phyloP scores from a whole-genome alignment of 2,329 filamentous ascomycete species.

The Colletotrichum graminicola region DNA sequence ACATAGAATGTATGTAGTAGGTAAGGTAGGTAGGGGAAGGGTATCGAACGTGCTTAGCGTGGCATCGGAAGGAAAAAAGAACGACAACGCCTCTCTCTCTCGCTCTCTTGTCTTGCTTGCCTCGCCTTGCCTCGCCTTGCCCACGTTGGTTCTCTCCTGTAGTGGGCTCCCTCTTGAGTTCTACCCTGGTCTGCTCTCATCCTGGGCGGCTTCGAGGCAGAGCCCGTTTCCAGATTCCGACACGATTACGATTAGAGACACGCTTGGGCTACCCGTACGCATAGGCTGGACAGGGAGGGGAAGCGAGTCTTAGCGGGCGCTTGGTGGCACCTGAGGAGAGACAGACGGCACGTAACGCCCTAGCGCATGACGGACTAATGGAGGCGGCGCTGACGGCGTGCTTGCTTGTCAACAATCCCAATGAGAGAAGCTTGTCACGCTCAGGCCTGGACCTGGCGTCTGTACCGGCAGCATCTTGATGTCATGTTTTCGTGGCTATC shows the following conservation, averaged over 20 bases:
- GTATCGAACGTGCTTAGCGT: neutral
- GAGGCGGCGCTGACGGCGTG: slow-evolving; percentile 19
- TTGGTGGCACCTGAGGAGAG: slow-evolving; percentile 26
- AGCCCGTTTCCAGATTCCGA: slow-evolving; percentile 21
- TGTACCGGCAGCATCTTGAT: slow-evolving; percentile 2
- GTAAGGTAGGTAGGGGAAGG: neutral
- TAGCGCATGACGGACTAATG: slow-evolving; percentile 30
- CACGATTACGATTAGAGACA: slow-evolving; percentile 28
- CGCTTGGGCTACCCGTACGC: slow-evolving; percentile 18
- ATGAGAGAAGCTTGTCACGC: neutral
- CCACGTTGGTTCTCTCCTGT: slow-evolving; percentile 3
- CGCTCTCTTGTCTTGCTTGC: neutral
- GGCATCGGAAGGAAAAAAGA: slow-evolving; percentile 21
- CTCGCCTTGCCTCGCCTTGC: neutral
- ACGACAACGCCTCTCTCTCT: slow-evolving; percentile 3
- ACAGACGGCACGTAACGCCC: slow-evolving; percentile 36
- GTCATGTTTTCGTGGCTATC: neutral
- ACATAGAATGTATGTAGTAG: too few relatives aligned
- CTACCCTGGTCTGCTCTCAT: slow-evolving; percentile 5
- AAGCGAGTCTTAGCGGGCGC: slow-evolving; percentile 16
- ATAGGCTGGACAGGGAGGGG: slow-evolving; percentile 20
- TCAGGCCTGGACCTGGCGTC: neutral
- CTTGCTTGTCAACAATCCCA: slow-evolving; percentile 15
- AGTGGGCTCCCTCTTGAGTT: neutral
- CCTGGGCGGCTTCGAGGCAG: slow-evolving; percentile 14